Percentiles rank a stretch among this genome's conserved stretches.
Conservation (phyloP, 208 protist genomes). For the Polymyxa betae region DNA sequence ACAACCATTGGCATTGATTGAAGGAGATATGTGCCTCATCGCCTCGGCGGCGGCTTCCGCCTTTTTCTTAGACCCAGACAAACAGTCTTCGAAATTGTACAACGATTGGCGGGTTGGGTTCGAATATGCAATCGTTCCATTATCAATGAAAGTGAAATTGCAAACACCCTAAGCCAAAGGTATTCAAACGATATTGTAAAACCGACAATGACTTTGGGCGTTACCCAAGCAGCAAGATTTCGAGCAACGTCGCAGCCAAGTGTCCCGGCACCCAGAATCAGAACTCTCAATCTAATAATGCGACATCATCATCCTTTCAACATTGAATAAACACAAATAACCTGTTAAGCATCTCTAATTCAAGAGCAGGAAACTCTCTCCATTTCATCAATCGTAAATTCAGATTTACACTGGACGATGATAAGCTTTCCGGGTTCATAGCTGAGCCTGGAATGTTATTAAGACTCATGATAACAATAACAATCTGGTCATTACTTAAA, state of each 20-base stretch:
- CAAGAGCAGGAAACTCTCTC: slow-evolving; percentile 88
- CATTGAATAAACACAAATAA: not conserved
- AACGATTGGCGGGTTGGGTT: slow-evolving; percentile 91
- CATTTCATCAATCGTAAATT: slow-evolving; percentile 97
- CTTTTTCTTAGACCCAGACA: slow-evolving; percentile 79
- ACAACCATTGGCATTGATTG: slow-evolving; percentile 32
- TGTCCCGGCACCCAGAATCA: slow-evolving; percentile 94
- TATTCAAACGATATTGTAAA: not conserved
- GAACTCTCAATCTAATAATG: slow-evolving; percentile 68
- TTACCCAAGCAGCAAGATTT: slow-evolving; percentile 72
- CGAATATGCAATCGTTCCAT: slow-evolving; percentile 89
- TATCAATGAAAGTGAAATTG: slow-evolving; percentile 92
- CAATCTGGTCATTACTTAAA: slow-evolving; percentile 83
- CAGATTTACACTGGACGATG: slow-evolving; percentile 74
- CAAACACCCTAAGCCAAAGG: slow-evolving; percentile 81
- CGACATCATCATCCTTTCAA: not conserved
- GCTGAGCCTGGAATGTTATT: slow-evolving; percentile 20
- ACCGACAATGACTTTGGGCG: not conserved
- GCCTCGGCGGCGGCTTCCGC: slow-evolving; percentile 83
- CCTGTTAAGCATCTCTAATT: slow-evolving; percentile 74
- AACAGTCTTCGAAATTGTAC: slow-evolving; percentile 82
- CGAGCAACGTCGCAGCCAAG: slow-evolving; percentile 96
- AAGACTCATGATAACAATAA: slow-evolving; percentile 69
- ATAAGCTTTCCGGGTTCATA: slow-evolving; percentile 55
- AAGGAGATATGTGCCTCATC: slow-evolving; percentile 84